These are phyloP conservation scores for Polyplosphaeria fusca DNA, from an alignment of 495 filamentous ascomycete species.

Conservation along the genomic window DNA sequence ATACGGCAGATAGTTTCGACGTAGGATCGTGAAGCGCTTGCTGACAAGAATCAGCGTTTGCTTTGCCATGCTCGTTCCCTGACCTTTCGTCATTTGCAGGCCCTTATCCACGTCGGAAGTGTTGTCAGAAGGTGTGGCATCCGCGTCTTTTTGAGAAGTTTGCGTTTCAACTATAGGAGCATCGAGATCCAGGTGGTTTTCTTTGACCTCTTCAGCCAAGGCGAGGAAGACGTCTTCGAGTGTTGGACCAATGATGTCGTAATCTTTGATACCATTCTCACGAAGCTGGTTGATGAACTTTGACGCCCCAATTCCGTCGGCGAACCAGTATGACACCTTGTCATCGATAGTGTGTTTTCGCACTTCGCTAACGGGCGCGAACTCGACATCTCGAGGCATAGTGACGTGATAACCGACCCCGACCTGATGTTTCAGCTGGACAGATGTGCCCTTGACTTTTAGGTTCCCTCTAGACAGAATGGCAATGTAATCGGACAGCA, in stretches of 20 bases:
- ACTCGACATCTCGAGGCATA: not conserved
- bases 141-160: not conserved
- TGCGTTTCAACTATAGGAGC: not conserved
- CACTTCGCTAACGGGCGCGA: slow-evolving; percentile 57
- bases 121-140: slow-evolving; percentile 4
- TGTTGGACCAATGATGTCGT: slow-evolving; percentile 76
- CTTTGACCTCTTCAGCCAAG: slow-evolving; percentile 61
- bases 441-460: slow-evolving; percentile 41
- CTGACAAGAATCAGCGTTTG: slow-evolving; percentile 72
- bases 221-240: slow-evolving; percentile 88
- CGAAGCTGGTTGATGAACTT: slow-evolving; percentile 66
- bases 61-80: slow-evolving; percentile 56
- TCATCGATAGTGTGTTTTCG: slow-evolving; percentile 13
- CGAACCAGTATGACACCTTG: slow-evolving; percentile 54
- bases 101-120: slow-evolving; percentile 22
- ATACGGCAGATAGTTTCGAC: slow-evolving; percentile 71
- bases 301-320: slow-evolving; percentile 62
- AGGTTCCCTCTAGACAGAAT: slow-evolving; percentile 43
- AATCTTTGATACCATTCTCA: slow-evolving; percentile 60
- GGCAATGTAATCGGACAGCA: slow-evolving; percentile 43
- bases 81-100: slow-evolving; percentile 58
- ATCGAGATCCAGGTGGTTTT: slow-evolving; percentile 29
- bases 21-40: slow-evolving; percentile 73
- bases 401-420: slow-evolving; percentile 67
- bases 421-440: slow-evolving; percentile 40